Evolutionary conservation across 140 eudicot genomes (phyloP).

Genomic region (Erigeron philadelphicus): DNA sequence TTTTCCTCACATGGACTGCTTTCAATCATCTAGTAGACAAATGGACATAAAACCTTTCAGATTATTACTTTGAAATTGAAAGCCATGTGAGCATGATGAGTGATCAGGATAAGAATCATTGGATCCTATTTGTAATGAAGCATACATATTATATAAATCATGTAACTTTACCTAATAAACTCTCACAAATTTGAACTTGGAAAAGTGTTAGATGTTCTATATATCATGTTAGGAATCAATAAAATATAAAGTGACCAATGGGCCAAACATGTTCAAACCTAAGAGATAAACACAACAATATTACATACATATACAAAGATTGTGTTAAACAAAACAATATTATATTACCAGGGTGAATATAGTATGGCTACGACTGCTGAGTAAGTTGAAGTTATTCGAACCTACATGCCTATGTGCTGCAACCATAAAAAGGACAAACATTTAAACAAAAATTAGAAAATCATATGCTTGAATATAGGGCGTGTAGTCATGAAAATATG

Average conservation of each 20-base stretch:
- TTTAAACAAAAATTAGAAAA: not conserved
- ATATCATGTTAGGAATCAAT: not conserved
- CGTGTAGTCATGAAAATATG: not conserved
- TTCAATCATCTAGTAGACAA: slow-evolving; percentile 61
- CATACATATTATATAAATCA: not conserved
- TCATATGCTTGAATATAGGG: not conserved
- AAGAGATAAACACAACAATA: not conserved
- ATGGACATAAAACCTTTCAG: slow-evolving; percentile 17
- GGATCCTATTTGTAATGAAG: not conserved
- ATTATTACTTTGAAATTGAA: slow-evolving; percentile 8
- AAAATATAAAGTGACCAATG: not conserved
- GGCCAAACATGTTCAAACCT: not conserved
- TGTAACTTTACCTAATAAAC: slow-evolving; percentile 9
- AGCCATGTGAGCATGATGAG: not conserved
- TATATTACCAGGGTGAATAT: slow-evolving; percentile 74
- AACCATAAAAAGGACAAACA: slow-evolving; percentile 24
- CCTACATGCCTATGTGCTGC: slow-evolving; percentile 94
- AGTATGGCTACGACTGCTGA: slow-evolving; percentile 92
- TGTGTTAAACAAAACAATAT: slow-evolving; percentile 13
- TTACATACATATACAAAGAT: not conserved
- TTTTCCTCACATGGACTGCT: slow-evolving; percentile 75
- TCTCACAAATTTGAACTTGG: not conserved
- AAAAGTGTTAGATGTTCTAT: not conserved
- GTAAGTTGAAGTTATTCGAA: slow-evolving; percentile 74
- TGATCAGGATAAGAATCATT: not conserved